These are phyloP conservation scores for Arachnomyces sp. DNA, from an alignment of 2,329 filamentous ascomycete species.

Conservation along the genomic window DNA sequence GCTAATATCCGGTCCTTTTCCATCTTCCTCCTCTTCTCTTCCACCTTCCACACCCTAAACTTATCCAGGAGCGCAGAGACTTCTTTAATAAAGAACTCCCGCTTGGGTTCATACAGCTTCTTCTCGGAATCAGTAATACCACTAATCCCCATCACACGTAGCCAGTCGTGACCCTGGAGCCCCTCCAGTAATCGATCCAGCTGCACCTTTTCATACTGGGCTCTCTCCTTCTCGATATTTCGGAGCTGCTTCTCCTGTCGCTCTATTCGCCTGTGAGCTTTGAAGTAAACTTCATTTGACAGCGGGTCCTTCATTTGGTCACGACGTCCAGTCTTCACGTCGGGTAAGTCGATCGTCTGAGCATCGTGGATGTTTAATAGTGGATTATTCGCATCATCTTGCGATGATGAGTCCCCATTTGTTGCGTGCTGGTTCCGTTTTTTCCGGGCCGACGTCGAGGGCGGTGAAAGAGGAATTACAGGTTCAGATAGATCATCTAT, in stretches of 20 bases:
- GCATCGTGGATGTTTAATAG: conserved; percentile 31
- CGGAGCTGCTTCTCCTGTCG: conserved; percentile 61
- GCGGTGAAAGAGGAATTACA: conserved; percentile 16
- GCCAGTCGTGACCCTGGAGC: conserved; percentile 85
- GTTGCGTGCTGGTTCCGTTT: conserved; percentile 8
- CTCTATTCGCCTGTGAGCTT: conserved; percentile 54
- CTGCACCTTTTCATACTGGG: conserved; percentile 60
- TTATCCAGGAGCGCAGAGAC: conserved; percentile 78
- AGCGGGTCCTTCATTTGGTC: conserved; percentile 45
- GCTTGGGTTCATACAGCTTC: conserved; percentile 77
- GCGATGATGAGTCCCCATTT: conserved; percentile 12
- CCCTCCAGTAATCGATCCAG: conserved; percentile 67
- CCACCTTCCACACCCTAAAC: conserved; percentile 78
- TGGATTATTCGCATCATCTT: conserved; percentile 20
- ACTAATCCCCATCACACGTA: conserved; percentile 82
- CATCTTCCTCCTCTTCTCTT: conserved; percentile 75
- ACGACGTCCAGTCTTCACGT: conserved; percentile 27
- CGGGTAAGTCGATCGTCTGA: conserved; percentile 38
- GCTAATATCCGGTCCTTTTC: conserved; percentile 61
- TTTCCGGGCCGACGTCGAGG: conserved; percentile 5
- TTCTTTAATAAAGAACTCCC: conserved; percentile 75
- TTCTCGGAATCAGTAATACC: conserved; percentile 77
- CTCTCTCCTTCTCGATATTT: conserved; percentile 59
- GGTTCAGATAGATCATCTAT: conserved; percentile 49
- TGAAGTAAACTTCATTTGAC: conserved; percentile 48